Conservation (phyloP, 306 rosid genomes). For the Cucurbita argyrosperma region DNA sequence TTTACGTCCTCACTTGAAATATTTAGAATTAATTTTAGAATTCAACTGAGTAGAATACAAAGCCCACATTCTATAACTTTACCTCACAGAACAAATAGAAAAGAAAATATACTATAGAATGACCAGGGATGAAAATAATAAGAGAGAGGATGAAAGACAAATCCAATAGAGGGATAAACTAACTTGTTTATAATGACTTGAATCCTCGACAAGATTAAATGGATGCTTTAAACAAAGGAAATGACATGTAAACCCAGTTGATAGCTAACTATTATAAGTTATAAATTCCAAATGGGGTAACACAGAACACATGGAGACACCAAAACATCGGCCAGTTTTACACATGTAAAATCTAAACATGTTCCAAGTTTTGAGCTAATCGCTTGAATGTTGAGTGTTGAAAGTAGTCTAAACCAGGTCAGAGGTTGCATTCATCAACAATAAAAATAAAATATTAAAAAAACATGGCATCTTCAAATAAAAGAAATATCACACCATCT, state of each 20-base stretch:
- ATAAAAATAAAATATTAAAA: background rate
- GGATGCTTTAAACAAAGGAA: background rate
- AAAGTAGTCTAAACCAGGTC: background rate
- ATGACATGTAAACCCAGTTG: background rate
- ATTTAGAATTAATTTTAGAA: background rate
- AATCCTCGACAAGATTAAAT: background rate
- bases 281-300: background rate
- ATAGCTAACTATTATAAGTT: background rate
- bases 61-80: background rate
- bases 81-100: background rate
- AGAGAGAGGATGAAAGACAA: background rate
- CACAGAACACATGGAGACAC: background rate
- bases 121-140: background rate
- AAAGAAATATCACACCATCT: constrained; percentile 35
- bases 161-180: background rate
- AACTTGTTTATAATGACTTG: background rate
- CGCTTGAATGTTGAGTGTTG: background rate
- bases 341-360: background rate
- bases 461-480: background rate
- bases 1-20: background rate
- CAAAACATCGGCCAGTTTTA: background rate
- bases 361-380: background rate
- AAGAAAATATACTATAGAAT: background rate
- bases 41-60: background rate
- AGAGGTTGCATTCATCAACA: background rate